Evolutionary conservation across 345 rosid genomes (phyloP).

Genomic region (Psidium guajava): DNA sequence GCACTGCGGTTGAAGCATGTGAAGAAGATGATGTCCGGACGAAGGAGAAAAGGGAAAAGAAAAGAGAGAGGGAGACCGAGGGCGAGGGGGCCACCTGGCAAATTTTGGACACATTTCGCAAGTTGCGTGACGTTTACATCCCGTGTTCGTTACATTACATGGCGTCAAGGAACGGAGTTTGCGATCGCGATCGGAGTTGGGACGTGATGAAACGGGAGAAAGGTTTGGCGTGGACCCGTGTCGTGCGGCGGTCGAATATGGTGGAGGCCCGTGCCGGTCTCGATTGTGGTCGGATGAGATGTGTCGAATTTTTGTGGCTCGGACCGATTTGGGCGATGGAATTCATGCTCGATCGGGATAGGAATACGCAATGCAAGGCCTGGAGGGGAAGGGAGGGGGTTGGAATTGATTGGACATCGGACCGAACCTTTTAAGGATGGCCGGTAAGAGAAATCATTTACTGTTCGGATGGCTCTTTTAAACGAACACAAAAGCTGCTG

Average conservation of each 20-base stretch:
- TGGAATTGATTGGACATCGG: no score
- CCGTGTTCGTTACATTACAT: not conserved
- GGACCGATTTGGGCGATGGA: not conserved
- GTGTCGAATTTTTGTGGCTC: accelerated
- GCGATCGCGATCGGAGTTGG: not conserved
- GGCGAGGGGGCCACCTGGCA: not conserved
- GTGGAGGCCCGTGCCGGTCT: no score
- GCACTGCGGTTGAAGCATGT: not conserved
- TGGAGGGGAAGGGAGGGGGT: not conserved
- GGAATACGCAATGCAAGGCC: not conserved
- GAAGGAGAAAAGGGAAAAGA: no score
- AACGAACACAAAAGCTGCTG: not conserved
- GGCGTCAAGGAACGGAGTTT: not conserved
- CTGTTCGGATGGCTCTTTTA: not conserved
- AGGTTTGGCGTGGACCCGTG: not conserved
- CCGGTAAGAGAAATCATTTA: not conserved
- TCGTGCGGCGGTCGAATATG: not conserved
- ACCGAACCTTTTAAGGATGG: not conserved
- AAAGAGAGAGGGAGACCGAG: not conserved
- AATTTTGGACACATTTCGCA: not conserved
- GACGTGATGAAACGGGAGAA: not conserved
- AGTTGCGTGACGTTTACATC: not conserved
- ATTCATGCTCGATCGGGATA: no score
- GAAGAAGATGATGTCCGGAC: not conserved
- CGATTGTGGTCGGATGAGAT: not conserved